phyloP scores from a whole-genome alignment of 2,329 filamentous ascomycete genomes.

The Aspergillus floridensis region DNA sequence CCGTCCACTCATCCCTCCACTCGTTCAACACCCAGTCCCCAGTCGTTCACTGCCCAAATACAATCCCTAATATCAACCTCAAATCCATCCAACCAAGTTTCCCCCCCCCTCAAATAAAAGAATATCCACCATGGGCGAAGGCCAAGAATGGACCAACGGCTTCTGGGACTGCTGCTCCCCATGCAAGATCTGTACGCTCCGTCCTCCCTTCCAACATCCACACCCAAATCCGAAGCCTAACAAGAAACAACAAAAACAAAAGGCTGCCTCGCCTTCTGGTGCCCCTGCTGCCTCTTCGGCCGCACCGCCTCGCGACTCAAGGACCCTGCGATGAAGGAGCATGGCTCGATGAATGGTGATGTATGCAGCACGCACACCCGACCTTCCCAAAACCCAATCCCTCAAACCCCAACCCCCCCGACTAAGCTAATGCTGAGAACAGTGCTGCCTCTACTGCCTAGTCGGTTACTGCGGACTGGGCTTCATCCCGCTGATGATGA shows the following conservation, averaged over 20 bases:
- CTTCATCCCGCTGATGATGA: conserved; percentile 51
- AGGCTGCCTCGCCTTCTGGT: conserved; percentile 30
- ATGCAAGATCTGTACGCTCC: conserved; percentile 29
- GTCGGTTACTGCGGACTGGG: conserved; percentile 30
- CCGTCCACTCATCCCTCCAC: neutral
- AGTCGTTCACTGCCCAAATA: neutral
- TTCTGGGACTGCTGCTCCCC: conserved; percentile 37
- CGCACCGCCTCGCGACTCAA: conserved; percentile 30
- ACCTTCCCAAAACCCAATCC: neutral
- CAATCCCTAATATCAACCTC: neutral
- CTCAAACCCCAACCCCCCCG: neutral
- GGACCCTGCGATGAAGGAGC: conserved; percentile 29
- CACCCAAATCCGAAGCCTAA: neutral
- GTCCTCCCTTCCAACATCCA: neutral
- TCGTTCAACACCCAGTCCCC: neutral
- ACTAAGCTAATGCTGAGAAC: neutral
- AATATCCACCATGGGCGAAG: conserved; percentile 9
- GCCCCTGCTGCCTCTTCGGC: conserved; percentile 34
- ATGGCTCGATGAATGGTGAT: conserved; percentile 28
- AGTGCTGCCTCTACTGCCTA: conserved; percentile 37
- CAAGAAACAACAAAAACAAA: neutral
- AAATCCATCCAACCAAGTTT: neutral
- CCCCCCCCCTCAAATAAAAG: neutral
- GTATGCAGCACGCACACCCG: conserved; percentile 17
- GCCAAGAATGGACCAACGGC: conserved; percentile 28